phyloP scores from a whole-genome alignment of 2,329 filamentous ascomycete species.

The Pyrenochaeta sp. region DNA sequence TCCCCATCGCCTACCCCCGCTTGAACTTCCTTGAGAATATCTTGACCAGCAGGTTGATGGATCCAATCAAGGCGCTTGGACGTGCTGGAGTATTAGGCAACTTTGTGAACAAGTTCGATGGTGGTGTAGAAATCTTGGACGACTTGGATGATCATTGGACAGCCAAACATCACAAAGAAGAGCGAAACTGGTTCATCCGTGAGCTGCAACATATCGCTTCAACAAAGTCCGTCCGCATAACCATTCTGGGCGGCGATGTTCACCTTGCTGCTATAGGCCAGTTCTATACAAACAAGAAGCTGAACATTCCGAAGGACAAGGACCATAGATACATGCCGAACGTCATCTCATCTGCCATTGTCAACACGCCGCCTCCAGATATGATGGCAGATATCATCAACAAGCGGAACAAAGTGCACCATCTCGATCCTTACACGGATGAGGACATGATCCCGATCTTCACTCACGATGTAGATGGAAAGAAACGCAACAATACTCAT shows the following conservation, averaged over 20 bases:
- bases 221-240: constrained; percentile 90
- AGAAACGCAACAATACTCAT: constrained; percentile 87
- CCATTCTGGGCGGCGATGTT: constrained; percentile 92
- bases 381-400: constrained; percentile 91
- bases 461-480: constrained; percentile 85
- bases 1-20: constrained; percentile 62
- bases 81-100: constrained; percentile 80
- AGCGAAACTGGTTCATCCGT: constrained; percentile 85
- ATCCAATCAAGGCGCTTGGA: constrained; percentile 87
- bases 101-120: constrained; percentile 88
- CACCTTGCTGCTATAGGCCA: constrained; percentile 92
- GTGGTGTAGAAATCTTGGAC: constrained; percentile 88
- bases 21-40: constrained; percentile 70
- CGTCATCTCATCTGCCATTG: constrained; percentile 91
- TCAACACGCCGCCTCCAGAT: constrained; percentile 87
- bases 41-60: constrained; percentile 84
- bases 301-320: constrained; percentile 77
- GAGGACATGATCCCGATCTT: constrained; percentile 98
- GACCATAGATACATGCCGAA: constrained; percentile 98
- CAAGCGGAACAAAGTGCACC: constrained; percentile 82
- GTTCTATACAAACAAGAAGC: constrained; percentile 90
- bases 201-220: constrained; percentile 93
- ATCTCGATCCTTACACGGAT: constrained; percentile 76
- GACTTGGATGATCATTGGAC: constrained; percentile 98
- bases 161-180: constrained; percentile 89